Evolutionary conservation across 805 yeast species (phyloP).

Genomic region (Zygosaccharomyces gambellarensis): DNA sequence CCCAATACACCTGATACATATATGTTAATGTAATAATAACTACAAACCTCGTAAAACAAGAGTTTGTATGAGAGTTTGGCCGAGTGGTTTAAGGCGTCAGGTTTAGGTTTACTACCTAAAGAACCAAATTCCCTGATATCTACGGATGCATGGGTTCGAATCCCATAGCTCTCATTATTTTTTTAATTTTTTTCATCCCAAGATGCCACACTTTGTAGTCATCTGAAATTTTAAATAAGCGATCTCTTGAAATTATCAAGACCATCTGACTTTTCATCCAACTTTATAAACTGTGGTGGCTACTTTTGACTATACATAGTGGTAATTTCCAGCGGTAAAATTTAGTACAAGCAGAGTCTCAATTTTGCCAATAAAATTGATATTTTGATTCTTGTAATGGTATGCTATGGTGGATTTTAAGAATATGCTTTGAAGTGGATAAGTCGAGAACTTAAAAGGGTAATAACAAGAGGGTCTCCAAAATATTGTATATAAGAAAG

Average conservation of each 20-base stretch:
- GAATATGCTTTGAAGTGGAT: too few species aligned
- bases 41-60: not conserved
- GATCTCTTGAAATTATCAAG: not conserved
- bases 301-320: not conserved
- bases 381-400: too few species aligned
- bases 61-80: constrained; percentile 36
- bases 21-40: too few species aligned
- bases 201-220: not conserved
- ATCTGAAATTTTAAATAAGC: not conserved
- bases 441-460: not conserved
- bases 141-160: constrained; percentile 45
- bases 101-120: constrained; percentile 33
- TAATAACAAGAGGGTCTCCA: not conserved
- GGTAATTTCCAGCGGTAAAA: too few species aligned
- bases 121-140: constrained; percentile 38
- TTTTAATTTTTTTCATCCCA: constrained; percentile 3
- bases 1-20: too few species aligned
- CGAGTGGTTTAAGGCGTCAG: constrained; percentile 46
- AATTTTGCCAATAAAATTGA: too few species aligned
- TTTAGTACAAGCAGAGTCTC: too few species aligned
- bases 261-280: constrained; percentile 3
- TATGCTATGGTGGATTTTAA: too few species aligned
- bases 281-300: constrained; percentile 4
- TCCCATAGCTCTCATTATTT: constrained; percentile 39
- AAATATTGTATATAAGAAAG: not conserved